Conservation (phyloP, 148 eudicot genomes). For the Nepenthes gracilis region DNA sequence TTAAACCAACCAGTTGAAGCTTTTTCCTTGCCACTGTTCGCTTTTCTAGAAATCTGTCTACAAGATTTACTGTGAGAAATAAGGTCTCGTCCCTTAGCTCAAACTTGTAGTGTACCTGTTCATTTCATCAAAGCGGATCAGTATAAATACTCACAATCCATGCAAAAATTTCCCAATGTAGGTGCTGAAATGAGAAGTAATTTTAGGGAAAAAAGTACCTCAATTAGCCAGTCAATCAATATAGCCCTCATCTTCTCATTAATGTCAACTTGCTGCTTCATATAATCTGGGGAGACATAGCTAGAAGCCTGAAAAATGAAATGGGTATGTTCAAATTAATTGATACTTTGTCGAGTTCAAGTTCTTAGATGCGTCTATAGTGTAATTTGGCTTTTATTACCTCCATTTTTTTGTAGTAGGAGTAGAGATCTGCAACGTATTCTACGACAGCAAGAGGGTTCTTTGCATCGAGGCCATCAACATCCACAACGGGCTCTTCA, state of each 20-base stretch:
- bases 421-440: constrained; percentile 62
- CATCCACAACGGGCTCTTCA: constrained; percentile 54
- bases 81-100: constrained; percentile 75
- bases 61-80: constrained; percentile 63
- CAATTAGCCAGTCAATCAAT: constrained; percentile 80
- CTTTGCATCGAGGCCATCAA: constrained; percentile 52
- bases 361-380: not conserved
- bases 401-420: constrained; percentile 65
- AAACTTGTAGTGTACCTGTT: constrained; percentile 86
- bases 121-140: not conserved
- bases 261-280: constrained; percentile 61
- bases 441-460: constrained; percentile 60
- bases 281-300: constrained; percentile 50
- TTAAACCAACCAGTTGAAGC: not conserved
- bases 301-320: constrained; percentile 27
- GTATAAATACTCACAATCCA: not conserved
- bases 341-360: not conserved
- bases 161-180: not conserved
- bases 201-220: constrained; percentile 21
- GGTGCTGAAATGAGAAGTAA: not conserved
- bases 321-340: not conserved
- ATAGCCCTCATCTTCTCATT: constrained; percentile 78
- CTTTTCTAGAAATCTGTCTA: constrained; percentile 69
- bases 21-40: constrained; percentile 25
- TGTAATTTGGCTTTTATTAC: constrained; percentile 11